Percentiles rank a stretch among this genome's conserved stretches.
phyloP scores from a whole-genome alignment of 345 rosid species.

The Alliaria petiolata region DNA sequence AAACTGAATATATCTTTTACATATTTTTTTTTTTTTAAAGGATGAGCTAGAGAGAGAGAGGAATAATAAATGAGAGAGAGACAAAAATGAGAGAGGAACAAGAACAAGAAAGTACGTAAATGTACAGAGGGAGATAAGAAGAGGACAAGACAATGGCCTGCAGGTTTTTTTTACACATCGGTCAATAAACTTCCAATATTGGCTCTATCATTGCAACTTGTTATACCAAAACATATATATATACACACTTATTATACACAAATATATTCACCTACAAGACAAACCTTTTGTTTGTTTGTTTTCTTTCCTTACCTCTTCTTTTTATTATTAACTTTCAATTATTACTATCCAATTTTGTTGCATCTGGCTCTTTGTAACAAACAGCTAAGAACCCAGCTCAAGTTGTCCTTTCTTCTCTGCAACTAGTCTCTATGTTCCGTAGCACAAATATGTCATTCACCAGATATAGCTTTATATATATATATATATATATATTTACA shows the following conservation, averaged over 20 bases:
- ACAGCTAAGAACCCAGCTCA: conserved; percentile 33
- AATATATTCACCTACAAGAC: conserved; percentile 9
- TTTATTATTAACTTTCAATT: not conserved
- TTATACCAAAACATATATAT: conserved; percentile 4
- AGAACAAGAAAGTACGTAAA: conserved; percentile 33
- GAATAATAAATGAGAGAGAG: conserved; percentile 10
- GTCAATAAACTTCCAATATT: conserved; percentile 17
- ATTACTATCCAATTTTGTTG: conserved; percentile 10
- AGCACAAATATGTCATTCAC: conserved; percentile 14
- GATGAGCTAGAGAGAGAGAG: not conserved
- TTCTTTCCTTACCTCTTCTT: not conserved
- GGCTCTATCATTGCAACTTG: conserved; percentile 18
- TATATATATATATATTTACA: not conserved
- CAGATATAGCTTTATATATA: no score
- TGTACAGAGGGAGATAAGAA: conserved; percentile 32
- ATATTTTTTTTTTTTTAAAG: not conserved
- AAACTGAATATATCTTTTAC: not conserved
- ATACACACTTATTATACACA: not conserved
- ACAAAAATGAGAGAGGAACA: conserved; percentile 27
- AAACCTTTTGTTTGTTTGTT: conserved; percentile 2
- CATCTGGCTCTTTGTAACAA: conserved; percentile 15
- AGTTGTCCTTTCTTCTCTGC: conserved; percentile 23
- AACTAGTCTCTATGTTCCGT: conserved; percentile 12
- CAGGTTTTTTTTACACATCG: conserved; percentile 20
- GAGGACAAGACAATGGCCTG: conserved; percentile 38